Conservation (phyloP, 2,329 filamentous ascomycete genomes). For the Fusarium falciforme region DNA sequence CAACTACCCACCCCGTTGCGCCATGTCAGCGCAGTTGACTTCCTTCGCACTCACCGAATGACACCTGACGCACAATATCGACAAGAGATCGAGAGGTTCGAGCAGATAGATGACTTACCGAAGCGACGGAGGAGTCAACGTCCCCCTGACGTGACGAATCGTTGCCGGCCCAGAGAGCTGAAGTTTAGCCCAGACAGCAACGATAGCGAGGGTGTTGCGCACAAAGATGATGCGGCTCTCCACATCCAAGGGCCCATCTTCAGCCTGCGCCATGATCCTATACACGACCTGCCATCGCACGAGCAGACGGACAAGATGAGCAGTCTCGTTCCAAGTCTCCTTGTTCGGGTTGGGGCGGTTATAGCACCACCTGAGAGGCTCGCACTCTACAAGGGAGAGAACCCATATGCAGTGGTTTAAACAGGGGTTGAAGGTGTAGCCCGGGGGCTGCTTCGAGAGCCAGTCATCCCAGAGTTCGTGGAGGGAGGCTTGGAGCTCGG, state of each 20-base stretch:
- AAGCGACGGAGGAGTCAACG: neutral
- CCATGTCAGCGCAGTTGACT: neutral
- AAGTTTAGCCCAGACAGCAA: neutral
- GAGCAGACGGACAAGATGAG: conserved; percentile 10
- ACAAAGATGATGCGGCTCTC: neutral
- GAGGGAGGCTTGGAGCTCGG: neutral
- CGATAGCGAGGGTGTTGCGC: neutral
- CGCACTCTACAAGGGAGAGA: neutral
- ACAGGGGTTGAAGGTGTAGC: neutral
- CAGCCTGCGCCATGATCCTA: neutral
- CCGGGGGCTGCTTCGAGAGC: neutral
- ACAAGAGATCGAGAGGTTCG: neutral
- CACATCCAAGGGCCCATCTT: neutral
- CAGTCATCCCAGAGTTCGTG: conserved; percentile 18
- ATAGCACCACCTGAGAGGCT: conserved; percentile 13
- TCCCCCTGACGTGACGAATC: neutral
- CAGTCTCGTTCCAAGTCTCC: conserved; percentile 5
- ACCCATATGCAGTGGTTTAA: neutral
- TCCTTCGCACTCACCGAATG: neutral
- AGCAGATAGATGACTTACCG: neutral
- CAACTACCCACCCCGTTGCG: neutral
- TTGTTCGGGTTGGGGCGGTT: conserved; percentile 13
- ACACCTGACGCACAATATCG: too few relatives aligned
- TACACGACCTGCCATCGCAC: neutral
- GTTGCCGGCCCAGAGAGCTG: neutral